phyloP scores from a whole-genome alignment of 2,329 filamentous ascomycete species.

The Ophiosphaerella narmari region DNA sequence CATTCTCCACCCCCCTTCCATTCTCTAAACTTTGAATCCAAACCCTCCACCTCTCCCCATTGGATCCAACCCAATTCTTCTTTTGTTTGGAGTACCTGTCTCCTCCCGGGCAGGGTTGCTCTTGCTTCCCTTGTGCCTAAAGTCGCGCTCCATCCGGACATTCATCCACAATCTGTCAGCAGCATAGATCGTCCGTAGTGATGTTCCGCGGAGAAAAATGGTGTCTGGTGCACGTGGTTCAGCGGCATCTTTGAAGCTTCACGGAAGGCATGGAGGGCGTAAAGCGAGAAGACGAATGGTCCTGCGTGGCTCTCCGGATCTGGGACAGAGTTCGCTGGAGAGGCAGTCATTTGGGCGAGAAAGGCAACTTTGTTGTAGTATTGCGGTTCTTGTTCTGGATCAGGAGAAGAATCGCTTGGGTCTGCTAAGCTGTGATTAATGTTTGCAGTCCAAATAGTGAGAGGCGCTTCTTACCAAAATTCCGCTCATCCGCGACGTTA shows the following conservation, averaged over 20 bases:
- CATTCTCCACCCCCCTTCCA: background rate
- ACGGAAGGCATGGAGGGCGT: constrained; percentile 1
- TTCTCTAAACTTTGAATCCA: background rate
- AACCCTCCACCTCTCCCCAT: background rate
- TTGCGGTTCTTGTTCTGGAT: background rate
- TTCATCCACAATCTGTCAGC: constrained; percentile 1
- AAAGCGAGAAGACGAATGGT: constrained; percentile 5
- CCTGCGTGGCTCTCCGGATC: background rate
- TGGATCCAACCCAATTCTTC: constrained; percentile 2
- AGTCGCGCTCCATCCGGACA: background rate
- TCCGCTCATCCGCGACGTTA: constrained; percentile 1
- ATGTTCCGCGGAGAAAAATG: background rate
- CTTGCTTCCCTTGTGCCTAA: background rate
- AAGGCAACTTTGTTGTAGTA: constrained; percentile 4
- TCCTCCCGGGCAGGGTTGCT: constrained; percentile 1
- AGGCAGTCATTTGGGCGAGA: background rate
- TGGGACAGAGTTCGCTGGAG: background rate
- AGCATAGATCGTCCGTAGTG: constrained; percentile 2
- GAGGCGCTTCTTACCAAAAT: background rate
- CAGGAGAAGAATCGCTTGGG: background rate
- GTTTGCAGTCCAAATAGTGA: background rate
- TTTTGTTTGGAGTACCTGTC: background rate
- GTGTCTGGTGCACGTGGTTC: background rate
- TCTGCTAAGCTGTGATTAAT: background rate
- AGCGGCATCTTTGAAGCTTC: background rate